phyloP scores from a whole-genome alignment of 441 rosid species.

The Gossypium schwendimanii region DNA sequence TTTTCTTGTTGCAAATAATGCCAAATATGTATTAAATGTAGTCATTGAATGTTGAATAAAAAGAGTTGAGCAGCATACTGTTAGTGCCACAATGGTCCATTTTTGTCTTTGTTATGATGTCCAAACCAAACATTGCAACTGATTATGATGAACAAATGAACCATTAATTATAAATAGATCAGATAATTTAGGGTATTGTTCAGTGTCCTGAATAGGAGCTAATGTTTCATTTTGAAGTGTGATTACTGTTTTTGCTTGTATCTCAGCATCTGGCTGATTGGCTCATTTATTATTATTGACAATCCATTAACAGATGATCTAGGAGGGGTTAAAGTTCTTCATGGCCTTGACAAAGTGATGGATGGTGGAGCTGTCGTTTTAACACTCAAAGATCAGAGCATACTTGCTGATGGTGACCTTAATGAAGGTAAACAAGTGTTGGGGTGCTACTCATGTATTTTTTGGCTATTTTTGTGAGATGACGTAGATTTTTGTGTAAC shows the following conservation, averaged over 20 bases:
- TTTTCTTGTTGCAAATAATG: not conserved
- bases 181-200: not conserved
- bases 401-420: slow-evolving; percentile 76
- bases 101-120: not conserved
- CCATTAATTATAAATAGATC: not conserved
- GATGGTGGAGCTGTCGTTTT: slow-evolving; percentile 96
- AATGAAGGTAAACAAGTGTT: slow-evolving; percentile 61
- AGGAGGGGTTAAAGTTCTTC: slow-evolving; percentile 81
- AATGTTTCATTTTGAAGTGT: not conserved
- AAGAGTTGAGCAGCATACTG: not conserved
- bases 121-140: not conserved
- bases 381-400: slow-evolving; percentile 88
- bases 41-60: not conserved
- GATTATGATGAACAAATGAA: not conserved
- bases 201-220: not conserved
- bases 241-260: not conserved
- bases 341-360: slow-evolving; percentile 88
- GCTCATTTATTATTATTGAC: slow-evolving; percentile 10
- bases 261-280: slow-evolving; percentile 1
- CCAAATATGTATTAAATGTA: not conserved
- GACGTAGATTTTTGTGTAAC: slow-evolving; percentile 27
- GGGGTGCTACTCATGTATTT: slow-evolving; percentile 10
- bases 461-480: slow-evolving; percentile 8
- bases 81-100: not conserved
- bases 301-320: slow-evolving; percentile 52